These are phyloP conservation scores for Glebionis coronaria DNA, from an alignment of 129 eudicot species.

Conservation along the genomic window DNA sequence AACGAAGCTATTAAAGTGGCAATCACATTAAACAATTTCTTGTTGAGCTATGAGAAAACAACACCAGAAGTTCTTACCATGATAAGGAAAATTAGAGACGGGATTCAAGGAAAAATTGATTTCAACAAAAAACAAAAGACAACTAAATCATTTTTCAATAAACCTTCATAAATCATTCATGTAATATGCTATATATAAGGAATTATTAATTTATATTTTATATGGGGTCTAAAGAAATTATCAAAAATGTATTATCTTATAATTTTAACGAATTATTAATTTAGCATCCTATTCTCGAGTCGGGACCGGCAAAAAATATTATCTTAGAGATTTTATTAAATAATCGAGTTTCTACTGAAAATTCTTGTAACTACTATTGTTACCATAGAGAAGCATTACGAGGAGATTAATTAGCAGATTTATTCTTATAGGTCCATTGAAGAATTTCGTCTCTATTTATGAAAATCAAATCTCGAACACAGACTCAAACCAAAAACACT, in stretches of 20 bases:
- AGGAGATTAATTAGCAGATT: too few relatives aligned
- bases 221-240: conserved; percentile 34
- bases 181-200: conserved; percentile 29
- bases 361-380: too few relatives aligned
- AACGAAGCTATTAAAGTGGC: conserved; percentile 21
- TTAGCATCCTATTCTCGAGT: conserved; percentile 35
- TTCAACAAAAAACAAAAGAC: conserved; percentile 1
- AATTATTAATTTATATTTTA: conserved; percentile 28
- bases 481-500: too few relatives aligned
- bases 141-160: conserved; percentile 14
- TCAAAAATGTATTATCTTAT: conserved; percentile 35
- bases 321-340: conserved; percentile 40
- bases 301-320: conserved; percentile 34
- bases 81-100: conserved; percentile 34
- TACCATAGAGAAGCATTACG: too few relatives aligned
- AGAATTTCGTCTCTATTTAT: too few relatives aligned
- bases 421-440: too few relatives aligned
- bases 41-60: conserved; percentile 27
- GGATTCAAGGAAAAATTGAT: conserved; percentile 30
- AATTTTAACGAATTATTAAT: conserved; percentile 40
- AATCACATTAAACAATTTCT: conserved; percentile 29
- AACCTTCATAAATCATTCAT: conserved; percentile 27
- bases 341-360: too few relatives aligned
- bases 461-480: too few relatives aligned
- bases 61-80: conserved; percentile 32